These are phyloP conservation scores for Stevia rebaudiana DNA, from an alignment of 140 eudicot genomes.

Conservation along the genomic window DNA sequence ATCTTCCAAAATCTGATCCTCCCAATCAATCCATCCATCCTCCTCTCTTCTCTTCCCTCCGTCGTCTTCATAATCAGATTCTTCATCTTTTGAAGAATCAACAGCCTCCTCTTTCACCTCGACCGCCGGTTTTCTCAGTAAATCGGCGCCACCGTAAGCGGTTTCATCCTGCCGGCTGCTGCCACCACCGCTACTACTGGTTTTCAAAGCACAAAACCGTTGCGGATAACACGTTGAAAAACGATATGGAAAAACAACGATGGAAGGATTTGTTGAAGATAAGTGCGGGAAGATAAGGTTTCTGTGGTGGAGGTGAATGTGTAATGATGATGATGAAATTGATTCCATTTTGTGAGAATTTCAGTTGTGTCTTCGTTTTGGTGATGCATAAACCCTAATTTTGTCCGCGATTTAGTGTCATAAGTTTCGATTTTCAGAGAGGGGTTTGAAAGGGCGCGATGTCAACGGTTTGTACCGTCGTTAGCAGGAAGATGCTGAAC, in stretches of 20 bases:
- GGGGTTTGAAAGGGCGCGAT: conserved; percentile 16
- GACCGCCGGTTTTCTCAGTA: conserved; percentile 53
- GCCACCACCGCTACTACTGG: conserved; percentile 22
- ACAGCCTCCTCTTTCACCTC: conserved; percentile 27
- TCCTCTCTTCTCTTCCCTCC: conserved; percentile 35
- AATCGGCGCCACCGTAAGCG: conserved; percentile 38
- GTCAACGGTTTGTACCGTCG: conserved; percentile 10
- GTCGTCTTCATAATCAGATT: conserved; percentile 18
- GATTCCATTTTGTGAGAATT: conserved; percentile 31
- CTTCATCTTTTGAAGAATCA: not conserved
- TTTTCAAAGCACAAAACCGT: conserved; percentile 22
- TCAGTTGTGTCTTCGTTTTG: conserved; percentile 1
- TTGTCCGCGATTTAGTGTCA: not conserved
- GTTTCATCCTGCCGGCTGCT: conserved; percentile 33
- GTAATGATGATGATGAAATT: conserved; percentile 12
- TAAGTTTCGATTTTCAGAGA: conserved; percentile 14
- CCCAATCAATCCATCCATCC: conserved; percentile 75
- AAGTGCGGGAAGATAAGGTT: conserved; percentile 43
- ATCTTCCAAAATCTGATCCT: conserved; percentile 78
- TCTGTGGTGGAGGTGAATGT: conserved; percentile 36
- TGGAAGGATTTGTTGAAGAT: conserved; percentile 26
- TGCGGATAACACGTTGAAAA: not conserved
- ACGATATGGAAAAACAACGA: conserved; percentile 27
- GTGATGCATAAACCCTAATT: conserved; percentile 23
- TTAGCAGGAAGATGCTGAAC: conserved; percentile 5